phyloP scores from a whole-genome alignment of 2,329 filamentous ascomycete genomes.

The Fusarium tjaetaba region DNA sequence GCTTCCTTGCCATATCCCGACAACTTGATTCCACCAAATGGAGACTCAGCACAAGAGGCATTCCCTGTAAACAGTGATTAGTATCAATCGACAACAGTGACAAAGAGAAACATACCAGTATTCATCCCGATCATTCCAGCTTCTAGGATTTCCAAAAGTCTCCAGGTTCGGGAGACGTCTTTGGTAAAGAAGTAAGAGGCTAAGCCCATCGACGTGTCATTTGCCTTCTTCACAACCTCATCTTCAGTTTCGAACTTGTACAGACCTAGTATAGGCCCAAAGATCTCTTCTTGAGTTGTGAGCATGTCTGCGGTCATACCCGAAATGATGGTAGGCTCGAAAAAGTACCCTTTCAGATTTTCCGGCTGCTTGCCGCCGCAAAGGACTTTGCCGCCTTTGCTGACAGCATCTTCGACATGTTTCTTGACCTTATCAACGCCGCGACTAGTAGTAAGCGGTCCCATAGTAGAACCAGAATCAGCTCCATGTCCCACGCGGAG shows the following conservation, averaged over 20 bases:
- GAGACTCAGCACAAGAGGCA: slow-evolving; percentile 50
- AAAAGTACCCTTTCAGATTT: slow-evolving; percentile 2
- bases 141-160: slow-evolving; percentile 21
- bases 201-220: slow-evolving; percentile 16
- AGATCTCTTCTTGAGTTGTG: slow-evolving; percentile 25
- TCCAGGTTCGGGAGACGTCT: slow-evolving; percentile 22
- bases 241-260: slow-evolving; percentile 28
- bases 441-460: slow-evolving; percentile 6
- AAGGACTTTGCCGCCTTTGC: not conserved
- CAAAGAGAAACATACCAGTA: not conserved
- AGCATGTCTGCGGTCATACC: slow-evolving; percentile 14
- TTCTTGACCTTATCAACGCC: slow-evolving; percentile 2
- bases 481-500: not conserved
- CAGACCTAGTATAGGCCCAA: slow-evolving; percentile 16
- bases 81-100: accelerated
- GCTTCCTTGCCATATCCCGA: slow-evolving; percentile 39
- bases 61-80: not conserved
- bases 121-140: slow-evolving; percentile 32
- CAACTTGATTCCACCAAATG: slow-evolving; percentile 42
- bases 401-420: slow-evolving; percentile 16
- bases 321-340: slow-evolving; percentile 17
- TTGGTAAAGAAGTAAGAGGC: slow-evolving; percentile 30
- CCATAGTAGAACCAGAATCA: not conserved
- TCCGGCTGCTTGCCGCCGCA: not conserved
- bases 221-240: slow-evolving; percentile 19